Conservation (phyloP, 768 basidiomycete species). For the Inosperma sp. region DNA sequence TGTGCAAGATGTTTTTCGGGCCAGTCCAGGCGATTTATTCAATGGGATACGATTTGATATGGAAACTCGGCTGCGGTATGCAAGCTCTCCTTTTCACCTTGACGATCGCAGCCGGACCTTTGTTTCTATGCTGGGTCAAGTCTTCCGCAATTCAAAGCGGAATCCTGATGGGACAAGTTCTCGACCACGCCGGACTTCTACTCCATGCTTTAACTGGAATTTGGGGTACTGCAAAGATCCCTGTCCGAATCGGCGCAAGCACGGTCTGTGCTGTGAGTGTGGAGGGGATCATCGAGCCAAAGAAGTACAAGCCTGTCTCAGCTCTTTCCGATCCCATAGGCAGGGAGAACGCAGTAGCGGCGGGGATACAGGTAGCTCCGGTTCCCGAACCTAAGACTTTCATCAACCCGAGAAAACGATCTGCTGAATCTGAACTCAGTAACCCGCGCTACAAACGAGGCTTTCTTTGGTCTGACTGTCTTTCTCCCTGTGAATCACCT, state of each 20-base stretch:
- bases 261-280: constrained; percentile 12
- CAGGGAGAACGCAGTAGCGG: neutral
- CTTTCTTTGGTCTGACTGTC: neutral
- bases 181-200: too few relatives aligned
- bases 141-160: neutral
- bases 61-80: constrained; percentile 9
- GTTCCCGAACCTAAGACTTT: too few relatives aligned
- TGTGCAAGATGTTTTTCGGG: constrained; percentile 14
- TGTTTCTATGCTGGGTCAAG: constrained; percentile 9
- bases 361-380: too few relatives aligned
- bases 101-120: constrained; percentile 12
- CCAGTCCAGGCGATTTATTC: neutral
- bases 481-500: neutral
- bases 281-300: constrained; percentile 10
- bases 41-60: constrained; percentile 12
- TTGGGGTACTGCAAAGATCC: constrained; percentile 10
- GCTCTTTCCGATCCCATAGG: neutral
- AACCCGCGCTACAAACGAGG: constrained; percentile 6
- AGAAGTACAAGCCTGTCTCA: constrained; percentile 2
- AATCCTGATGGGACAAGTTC: too few relatives aligned
- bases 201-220: constrained; percentile 14
- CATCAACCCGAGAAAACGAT: too few relatives aligned
- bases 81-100: constrained; percentile 8
- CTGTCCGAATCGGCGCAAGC: constrained; percentile 6
- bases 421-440: too few relatives aligned